Conservation (phyloP, 2,329 filamentous ascomycete genomes). For the Nemania diffusa region DNA sequence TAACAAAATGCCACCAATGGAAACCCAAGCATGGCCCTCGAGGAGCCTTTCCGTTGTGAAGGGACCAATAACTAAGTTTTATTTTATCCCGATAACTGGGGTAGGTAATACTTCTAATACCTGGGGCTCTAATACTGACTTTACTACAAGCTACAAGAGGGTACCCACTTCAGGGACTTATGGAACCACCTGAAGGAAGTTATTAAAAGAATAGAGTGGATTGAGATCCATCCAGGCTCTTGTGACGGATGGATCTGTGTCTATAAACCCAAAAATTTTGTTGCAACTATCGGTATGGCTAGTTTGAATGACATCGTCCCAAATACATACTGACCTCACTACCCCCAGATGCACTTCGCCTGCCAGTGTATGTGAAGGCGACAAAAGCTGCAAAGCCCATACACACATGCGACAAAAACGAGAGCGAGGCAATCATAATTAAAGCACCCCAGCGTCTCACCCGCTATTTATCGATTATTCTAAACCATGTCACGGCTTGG, state of each 20-base stretch:
- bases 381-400: neutral
- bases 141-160: slow-evolving; percentile 6
- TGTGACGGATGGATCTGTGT: slow-evolving; percentile 12
- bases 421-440: neutral
- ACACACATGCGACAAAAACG: neutral
- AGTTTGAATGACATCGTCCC: neutral
- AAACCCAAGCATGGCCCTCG: neutral
- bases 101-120: neutral
- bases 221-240: neutral
- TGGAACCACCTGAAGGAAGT: slow-evolving; percentile 12
- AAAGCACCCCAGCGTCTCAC: neutral
- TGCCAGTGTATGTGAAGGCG: neutral
- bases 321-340: neutral
- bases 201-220: slow-evolving; percentile 1
- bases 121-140: neutral
- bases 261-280: accelerated
- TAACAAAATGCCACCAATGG: neutral
- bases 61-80: neutral
- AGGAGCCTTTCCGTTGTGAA: neutral
- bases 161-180: neutral
- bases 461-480: neutral
- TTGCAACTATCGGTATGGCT: slow-evolving; percentile 1
- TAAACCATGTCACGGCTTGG: neutral
- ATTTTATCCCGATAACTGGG: neutral
- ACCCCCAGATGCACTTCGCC: neutral